Base-by-base conservation (phyloP, 2,329 filamentous ascomycete genomes). In the Sporothrix phasma region DNA sequence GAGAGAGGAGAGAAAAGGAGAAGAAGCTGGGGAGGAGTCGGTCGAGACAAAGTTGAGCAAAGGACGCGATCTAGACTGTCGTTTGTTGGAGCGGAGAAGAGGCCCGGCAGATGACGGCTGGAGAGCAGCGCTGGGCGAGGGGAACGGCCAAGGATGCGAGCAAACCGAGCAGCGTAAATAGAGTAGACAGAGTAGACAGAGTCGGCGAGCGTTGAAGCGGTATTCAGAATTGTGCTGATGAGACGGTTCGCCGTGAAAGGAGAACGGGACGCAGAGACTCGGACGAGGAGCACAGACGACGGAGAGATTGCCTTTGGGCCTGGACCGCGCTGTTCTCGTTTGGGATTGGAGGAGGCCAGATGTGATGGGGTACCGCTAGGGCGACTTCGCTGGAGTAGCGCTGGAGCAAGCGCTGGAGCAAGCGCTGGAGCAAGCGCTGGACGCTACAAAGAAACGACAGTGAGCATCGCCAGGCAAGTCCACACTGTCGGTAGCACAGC, bases 301-400 rank as follows among this genome's bases (percentile, higher is more conserved):
- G n/a, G n/a, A 53, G 56, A 63, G 64, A 63, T 62, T 59, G 64
- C 60, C 62, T 59, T 26, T 45, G 43, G 59, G 22, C 29, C 45
- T 49, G 58, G 58, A 26, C 53, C 29, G 63, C 61, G 22, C 34
- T 39, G 46, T 58, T 10, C n/a, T 17, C 43, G 22, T 45, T 15
- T 11, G 49, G n/a, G 54, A 37, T 17, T n/a, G n/a, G n/a, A n/a
- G 46, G 46, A 19, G 46, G 31, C 34, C 34, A 37, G 34, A 37
- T 37, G 47, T 53, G 47, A 53, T 53, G 47, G 41, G 41, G 41
- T 45, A n/a, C 26, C 26, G 47, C 34, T 31, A 29, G 26, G 47
- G 47, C 24, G 15, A n/a, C n/a, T n/a, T n/a, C n/a, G n/a, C n/a
- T n/a, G n/a, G n/a, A n/a, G n/a, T n/a, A n/a, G n/a, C n/a, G n/a